Evolutionary conservation across 2,329 filamentous ascomycete species (phyloP).

Genomic region (Hymenoscyphus salicellus): DNA sequence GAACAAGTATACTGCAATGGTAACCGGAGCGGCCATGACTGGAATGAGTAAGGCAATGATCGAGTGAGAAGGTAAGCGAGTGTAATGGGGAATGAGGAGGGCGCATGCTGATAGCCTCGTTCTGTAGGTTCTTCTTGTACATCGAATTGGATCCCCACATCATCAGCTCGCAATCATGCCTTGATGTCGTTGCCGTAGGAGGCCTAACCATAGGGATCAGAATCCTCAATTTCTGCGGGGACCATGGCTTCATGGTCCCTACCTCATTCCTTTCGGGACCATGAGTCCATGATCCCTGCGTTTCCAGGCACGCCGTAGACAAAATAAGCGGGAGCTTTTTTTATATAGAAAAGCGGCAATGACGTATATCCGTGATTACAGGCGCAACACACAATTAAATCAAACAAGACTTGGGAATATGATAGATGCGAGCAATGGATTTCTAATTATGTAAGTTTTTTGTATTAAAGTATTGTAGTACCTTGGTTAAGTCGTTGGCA

Average conservation of each 20-base stretch:
- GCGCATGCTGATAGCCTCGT: neutral
- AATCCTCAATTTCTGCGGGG: no score
- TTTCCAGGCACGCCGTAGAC: neutral
- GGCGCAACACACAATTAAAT: neutral
- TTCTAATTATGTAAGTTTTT: neutral
- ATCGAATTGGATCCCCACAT: neutral
- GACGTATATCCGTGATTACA: neutral
- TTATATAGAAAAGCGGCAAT: no score
- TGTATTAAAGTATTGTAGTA: neutral
- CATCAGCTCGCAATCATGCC: no score
- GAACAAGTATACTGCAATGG: neutral
- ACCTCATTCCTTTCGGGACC: neutral
- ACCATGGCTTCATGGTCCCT: no score
- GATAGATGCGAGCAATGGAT: neutral
- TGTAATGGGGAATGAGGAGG: neutral
- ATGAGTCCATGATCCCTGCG: neutral
- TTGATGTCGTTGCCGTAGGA: no score
- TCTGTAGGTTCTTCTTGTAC: neutral
- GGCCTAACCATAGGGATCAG: no score
- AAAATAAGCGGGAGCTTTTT: neutral
- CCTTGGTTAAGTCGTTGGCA: neutral
- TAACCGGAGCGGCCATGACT: neutral
- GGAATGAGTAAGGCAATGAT: slow-evolving; percentile 1
- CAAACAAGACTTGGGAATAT: neutral
- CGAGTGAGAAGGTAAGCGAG: neutral